A percentile compares a stretch with the other conserved stretches of the same genome.
These are phyloP conservation scores for Globisporangium canariense DNA, from an alignment of 352 stramenopile genomes.

Conservation along the genomic window DNA sequence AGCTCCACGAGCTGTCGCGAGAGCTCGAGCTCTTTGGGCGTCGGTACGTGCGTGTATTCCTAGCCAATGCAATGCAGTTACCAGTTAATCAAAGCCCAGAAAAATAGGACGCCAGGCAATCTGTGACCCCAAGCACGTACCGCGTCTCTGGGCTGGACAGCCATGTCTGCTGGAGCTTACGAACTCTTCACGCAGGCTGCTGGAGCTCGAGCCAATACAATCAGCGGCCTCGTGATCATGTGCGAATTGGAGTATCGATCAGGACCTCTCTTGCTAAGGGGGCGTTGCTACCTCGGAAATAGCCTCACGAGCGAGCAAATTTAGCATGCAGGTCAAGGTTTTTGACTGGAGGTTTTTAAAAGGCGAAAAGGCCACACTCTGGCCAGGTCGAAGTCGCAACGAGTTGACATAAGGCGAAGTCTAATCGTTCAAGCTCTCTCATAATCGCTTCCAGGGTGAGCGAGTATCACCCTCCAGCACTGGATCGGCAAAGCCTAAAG, in stretches of 20 bases:
- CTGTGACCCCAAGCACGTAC: not conserved
- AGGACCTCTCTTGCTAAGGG: not conserved
- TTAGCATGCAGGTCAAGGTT: not conserved
- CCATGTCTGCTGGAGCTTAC: not conserved
- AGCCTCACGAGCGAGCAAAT: not conserved
- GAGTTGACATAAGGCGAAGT: not conserved
- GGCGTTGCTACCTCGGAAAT: no score
- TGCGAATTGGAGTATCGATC: not conserved
- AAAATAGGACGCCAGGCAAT: no score
- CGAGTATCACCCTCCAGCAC: no score
- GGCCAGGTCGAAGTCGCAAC: no score
- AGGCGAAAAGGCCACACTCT: no score
- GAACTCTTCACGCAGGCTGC: not conserved
- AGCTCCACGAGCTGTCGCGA: slow-evolving; percentile 60
- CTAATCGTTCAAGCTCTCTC: no score
- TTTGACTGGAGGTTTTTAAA: not conserved
- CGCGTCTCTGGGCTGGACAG: slow-evolving; percentile 12
- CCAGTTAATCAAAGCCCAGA: no score
- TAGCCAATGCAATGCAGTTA: slow-evolving; percentile 17
- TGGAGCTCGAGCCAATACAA: not conserved
- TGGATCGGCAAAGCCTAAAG: no score
- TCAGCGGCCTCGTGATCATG: no score
- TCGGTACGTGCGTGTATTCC: slow-evolving; percentile 70
- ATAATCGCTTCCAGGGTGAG: not conserved
- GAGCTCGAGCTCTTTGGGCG: slow-evolving; percentile 68